phyloP scores from a whole-genome alignment of 2,329 filamentous ascomycete genomes.

The Chaetomiaceae sp. region DNA sequence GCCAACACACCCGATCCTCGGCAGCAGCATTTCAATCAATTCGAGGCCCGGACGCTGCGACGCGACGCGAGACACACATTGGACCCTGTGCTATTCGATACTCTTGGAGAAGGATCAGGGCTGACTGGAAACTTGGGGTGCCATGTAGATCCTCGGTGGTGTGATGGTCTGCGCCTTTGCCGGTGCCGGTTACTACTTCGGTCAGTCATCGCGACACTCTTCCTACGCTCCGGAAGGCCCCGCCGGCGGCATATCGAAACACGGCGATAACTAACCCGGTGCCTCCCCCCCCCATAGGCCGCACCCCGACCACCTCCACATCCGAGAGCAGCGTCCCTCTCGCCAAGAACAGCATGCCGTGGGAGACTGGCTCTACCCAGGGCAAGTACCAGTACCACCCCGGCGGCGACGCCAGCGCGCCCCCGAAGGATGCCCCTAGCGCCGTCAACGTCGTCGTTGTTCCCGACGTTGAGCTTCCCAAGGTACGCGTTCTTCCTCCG shows the following conservation, averaged over 20 bases:
- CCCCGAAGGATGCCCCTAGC: conserved; percentile 85
- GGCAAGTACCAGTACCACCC: conserved; percentile 79
- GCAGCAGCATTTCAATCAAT: background rate
- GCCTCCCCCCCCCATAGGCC: conserved; percentile 46
- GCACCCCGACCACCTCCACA: conserved; percentile 76
- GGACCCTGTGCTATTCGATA: no score
- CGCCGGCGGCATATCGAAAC: background rate
- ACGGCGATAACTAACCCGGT: background rate
- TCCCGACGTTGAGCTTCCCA: conserved; percentile 87
- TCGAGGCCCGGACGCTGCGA: background rate
- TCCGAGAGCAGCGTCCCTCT: conserved; percentile 76
- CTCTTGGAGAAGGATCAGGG: conserved; percentile 18
- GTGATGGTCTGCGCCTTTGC: conserved; percentile 87
- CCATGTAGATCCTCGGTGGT: conserved; percentile 71
- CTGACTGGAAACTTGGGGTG: conserved; percentile 8
- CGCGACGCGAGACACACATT: background rate
- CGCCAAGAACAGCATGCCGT: conserved; percentile 77
- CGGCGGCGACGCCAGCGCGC: conserved; percentile 70
- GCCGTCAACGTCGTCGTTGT: conserved; percentile 93
- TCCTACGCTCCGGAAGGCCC: background rate
- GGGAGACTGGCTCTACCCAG: conserved; percentile 65
- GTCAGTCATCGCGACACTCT: conserved; percentile 41
- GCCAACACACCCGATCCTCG: background rate
- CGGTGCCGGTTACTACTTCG: conserved; percentile 86
- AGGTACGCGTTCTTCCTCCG: conserved; percentile 50